Conservation (phyloP, 257 asterid species). For the Henckelia pumila region DNA sequence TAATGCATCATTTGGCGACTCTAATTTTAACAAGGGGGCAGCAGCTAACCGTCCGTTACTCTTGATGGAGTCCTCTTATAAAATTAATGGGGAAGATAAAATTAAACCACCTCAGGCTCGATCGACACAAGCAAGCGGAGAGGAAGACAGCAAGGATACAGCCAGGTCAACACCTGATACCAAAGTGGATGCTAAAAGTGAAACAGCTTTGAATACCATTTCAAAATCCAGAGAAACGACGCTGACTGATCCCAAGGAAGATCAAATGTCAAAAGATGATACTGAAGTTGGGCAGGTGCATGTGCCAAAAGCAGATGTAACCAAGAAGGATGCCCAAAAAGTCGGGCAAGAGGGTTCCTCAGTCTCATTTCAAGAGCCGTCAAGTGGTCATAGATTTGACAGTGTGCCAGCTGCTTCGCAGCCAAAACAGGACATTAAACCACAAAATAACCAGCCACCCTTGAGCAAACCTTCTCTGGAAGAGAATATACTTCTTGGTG, state of each 20-base stretch:
- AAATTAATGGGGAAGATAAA: conserved; percentile 77
- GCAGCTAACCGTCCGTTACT: conserved; percentile 55
- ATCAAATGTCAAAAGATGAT: conserved; percentile 44
- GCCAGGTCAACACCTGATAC: conserved; percentile 40
- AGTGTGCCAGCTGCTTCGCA: conserved; percentile 34
- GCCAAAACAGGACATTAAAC: conserved; percentile 49
- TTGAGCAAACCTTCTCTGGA: conserved; percentile 59
- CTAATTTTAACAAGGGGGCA: conserved; percentile 49
- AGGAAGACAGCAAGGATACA: conserved; percentile 54
- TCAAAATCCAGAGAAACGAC: conserved; percentile 43
- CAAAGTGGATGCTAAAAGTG: conserved; percentile 49
- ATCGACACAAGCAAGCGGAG: conserved; percentile 49
- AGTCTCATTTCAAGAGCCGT: conserved; percentile 23
- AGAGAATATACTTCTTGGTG: conserved; percentile 95
- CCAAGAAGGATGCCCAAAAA: conserved; percentile 45
- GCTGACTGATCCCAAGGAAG: conserved; percentile 33
- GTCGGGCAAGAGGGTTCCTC: conserved; percentile 39
- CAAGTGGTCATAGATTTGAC: conserved; percentile 34
- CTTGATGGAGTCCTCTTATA: conserved; percentile 75
- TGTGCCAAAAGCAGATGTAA: conserved; percentile 21
- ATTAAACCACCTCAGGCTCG: conserved; percentile 49
- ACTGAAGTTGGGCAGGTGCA: conserved; percentile 41
- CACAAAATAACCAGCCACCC: conserved; percentile 35
- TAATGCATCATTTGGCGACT: conserved; percentile 61
- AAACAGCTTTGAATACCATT: conserved; percentile 35